phyloP scores from a whole-genome alignment of 2,329 filamentous ascomycete species.

The Iodosphaeria phyllophila region DNA sequence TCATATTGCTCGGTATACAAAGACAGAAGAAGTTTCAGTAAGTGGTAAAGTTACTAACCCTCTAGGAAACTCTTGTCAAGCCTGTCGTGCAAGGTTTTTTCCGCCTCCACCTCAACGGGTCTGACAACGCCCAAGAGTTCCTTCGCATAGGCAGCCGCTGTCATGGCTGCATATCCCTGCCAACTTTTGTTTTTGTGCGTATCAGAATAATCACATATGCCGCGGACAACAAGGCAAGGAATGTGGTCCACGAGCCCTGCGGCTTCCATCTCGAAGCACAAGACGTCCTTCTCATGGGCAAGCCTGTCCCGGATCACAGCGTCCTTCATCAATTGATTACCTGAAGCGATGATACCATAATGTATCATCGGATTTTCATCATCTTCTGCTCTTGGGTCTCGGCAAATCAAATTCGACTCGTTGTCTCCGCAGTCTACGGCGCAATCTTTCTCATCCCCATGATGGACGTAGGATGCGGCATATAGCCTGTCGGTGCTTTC shows the following conservation, averaged over 20 bases:
- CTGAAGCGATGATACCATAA: slow-evolving; percentile 5
- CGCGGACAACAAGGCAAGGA: slow-evolving; percentile 12
- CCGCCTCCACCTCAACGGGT: not conserved
- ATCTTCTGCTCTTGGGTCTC: not conserved
- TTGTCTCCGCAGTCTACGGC: slow-evolving; percentile 1
- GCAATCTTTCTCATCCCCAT: slow-evolving; percentile 1
- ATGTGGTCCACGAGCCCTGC: slow-evolving; percentile 13
- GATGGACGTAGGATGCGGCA: slow-evolving; percentile 3
- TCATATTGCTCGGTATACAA: too few species aligned
- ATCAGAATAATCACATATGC: slow-evolving; percentile 14
- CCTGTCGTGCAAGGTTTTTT: not conserved
- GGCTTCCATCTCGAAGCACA: slow-evolving; percentile 7
- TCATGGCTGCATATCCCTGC: slow-evolving; percentile 9
- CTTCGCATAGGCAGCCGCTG: slow-evolving; percentile 10
- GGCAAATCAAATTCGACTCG: not conserved
- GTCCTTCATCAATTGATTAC: slow-evolving; percentile 6
- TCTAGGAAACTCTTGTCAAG: not conserved
- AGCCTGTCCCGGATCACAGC: slow-evolving; percentile 3
- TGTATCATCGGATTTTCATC: slow-evolving; percentile 2
- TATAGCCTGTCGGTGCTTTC: slow-evolving; percentile 12
- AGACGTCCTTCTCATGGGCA: slow-evolving; percentile 1
- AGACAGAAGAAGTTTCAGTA: too few species aligned
- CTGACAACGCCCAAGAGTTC: slow-evolving; percentile 3
- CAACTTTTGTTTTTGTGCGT: slow-evolving; percentile 9
- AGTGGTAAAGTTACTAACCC: too few species aligned